Percentiles rank a stretch among this genome's conserved stretches.
These are phyloP conservation scores for Nicotiana obtusifolia DNA, from an alignment of 257 asterid genomes.

Conservation along the genomic window DNA sequence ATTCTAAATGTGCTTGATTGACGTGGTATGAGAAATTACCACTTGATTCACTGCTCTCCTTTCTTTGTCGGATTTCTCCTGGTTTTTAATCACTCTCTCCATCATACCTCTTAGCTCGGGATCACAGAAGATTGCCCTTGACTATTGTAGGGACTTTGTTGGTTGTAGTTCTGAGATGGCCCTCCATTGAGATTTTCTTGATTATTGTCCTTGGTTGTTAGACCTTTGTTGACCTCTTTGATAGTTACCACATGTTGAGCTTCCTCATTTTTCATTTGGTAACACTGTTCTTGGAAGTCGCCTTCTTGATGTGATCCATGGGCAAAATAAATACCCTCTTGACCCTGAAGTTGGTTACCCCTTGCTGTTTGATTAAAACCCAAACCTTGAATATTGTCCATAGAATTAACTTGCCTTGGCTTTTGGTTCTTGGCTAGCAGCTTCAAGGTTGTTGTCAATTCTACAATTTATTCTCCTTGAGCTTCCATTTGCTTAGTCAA, in stretches of 20 bases:
- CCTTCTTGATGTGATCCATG: not conserved
- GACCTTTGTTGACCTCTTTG: not conserved
- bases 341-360: not conserved
- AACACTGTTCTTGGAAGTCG: not conserved
- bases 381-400: not conserved
- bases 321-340: not conserved
- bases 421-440: not conserved
- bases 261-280: not conserved
- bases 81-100: too few species aligned
- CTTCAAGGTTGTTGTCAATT: too few species aligned
- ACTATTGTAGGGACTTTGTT: too few species aligned
- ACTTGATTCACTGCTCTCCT: too few species aligned
- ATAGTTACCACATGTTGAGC: not conserved
- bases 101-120: too few species aligned
- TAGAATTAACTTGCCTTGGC: not conserved
- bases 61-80: too few species aligned
- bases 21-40: too few species aligned
- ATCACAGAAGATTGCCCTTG: too few species aligned
- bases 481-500: not conserved
- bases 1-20: too few species aligned
- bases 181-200: too few species aligned
- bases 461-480: not conserved
- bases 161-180: too few species aligned
- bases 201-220: not conserved
- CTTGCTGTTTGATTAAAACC: not conserved